phyloP scores from a whole-genome alignment of 345 rosid species.

The Lagerstroemia speciosa region DNA sequence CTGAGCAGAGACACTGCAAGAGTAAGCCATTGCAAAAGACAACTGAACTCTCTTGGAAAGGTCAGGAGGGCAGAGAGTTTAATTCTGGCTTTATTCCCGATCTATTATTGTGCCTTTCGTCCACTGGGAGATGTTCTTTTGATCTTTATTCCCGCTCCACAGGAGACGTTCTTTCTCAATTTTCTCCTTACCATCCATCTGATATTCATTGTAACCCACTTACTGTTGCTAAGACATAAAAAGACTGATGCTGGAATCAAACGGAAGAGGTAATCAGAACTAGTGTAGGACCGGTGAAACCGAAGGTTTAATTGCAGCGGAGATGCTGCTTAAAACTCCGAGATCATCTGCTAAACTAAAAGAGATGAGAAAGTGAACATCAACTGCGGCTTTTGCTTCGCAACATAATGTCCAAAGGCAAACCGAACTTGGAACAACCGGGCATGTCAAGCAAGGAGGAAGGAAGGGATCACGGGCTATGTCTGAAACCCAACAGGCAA shows the following conservation, averaged over 20 bases:
- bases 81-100: not conserved
- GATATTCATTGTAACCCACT: no score
- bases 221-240: no score
- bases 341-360: not conserved
- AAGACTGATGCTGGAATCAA: no score
- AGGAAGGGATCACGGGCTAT: no score
- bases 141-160: not conserved
- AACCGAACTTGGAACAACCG: not conserved
- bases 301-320: no score
- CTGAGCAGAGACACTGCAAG: not conserved
- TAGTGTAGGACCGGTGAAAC: no score
- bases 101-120: not conserved
- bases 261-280: no score
- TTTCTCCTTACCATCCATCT: no score
- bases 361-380: no score
- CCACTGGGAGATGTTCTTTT: not conserved
- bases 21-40: not conserved
- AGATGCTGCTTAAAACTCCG: not conserved
- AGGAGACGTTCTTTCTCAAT: no score
- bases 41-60: not conserved
- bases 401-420: no score
- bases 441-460: not conserved
- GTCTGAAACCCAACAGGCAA: not conserved
- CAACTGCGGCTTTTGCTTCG: no score
- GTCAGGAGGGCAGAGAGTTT: not conserved